Evolutionary conservation across 1,284 basidiomycete genomes (phyloP), one percentile per base, ranked within the genome.

Genomic region (Cryptococcus sp.): DNA sequence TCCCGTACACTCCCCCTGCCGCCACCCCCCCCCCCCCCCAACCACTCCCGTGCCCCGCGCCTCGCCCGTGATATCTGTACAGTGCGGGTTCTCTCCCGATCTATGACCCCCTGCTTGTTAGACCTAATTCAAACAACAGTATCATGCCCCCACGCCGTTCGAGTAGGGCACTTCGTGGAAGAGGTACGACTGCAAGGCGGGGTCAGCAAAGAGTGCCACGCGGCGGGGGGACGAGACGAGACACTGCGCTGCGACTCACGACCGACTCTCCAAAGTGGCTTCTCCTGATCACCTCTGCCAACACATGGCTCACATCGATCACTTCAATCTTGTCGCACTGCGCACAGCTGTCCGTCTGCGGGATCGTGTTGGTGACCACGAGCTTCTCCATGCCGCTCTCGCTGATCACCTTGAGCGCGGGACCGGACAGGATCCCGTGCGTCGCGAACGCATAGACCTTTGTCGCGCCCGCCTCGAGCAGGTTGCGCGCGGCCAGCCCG

Each of bases 281-380:
- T 63, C 95, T 84, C 64, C 95, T 81, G 61, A 98, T 97, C 48
- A 97, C 95, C 82, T 98, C 96, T 42, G 92, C 96, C 56, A 99
- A 83, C 60, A 98, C 93, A 53, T 89, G 87, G 50, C 89, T 89
- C 70, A 99, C 87, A 80, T 98, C 94, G 65, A 99, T 88, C 65
- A 94, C 90, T 80, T 97, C 93, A 51, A 99, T 86, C 81, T 96
- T 97, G 57, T 77, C 73, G 78, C 94, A 96, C 61, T 76, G 75
- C 47, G 80, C 82, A 72, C 85, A 82, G 79, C 97, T 95, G 65
- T 82, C 85, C 60, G 80, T 68, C 78, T 98, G 95, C 44, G 96
- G 96, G 44, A 98, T 85, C 72, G 96, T 98, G 80, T 99, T 99
- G 67, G 96, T 98, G 67, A 98, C 93, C 56, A 98, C 91, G 72